phyloP scores from a whole-genome alignment of 495 filamentous ascomycete genomes.

The Talaromyces wortmannii region DNA sequence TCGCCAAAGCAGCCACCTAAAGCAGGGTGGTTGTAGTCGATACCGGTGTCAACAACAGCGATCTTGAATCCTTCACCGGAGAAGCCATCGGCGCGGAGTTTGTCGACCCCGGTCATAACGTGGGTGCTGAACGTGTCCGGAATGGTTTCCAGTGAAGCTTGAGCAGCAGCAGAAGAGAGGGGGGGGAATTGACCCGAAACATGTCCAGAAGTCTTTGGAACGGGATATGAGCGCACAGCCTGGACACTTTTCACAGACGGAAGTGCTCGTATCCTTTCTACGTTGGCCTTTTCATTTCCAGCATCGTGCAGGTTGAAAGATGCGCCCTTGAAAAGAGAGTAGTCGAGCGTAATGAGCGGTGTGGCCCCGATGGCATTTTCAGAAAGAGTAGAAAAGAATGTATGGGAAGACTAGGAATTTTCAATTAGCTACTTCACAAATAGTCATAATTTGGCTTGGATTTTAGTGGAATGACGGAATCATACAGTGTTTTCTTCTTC shows the following conservation, averaged over 20 bases:
- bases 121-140: constrained; percentile 9
- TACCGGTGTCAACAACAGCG: constrained; percentile 32
- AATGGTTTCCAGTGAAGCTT: not conserved
- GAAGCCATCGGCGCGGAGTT: constrained; percentile 11
- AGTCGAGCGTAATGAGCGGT: constrained; percentile 7
- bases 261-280: constrained; percentile 9
- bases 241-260: constrained; percentile 9
- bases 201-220: not conserved
- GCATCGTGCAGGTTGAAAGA: constrained; percentile 9
- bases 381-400: constrained; percentile 7
- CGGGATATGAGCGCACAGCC: constrained; percentile 5
- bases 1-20: constrained; percentile 50
- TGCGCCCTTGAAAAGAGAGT: constrained; percentile 11
- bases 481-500: not conserved
- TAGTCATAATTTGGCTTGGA: not conserved
- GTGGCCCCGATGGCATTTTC: constrained; percentile 6
- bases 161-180: not conserved
- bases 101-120: constrained; percentile 15
- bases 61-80: constrained; percentile 9
- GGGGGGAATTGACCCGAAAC: not conserved
- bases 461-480: not conserved
- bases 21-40: constrained; percentile 51
- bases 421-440: not conserved
- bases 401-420: constrained; percentile 4
- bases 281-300: constrained; percentile 3